phyloP scores from a whole-genome alignment of 176 grass and related monocot species.

The Carex cristatella region DNA sequence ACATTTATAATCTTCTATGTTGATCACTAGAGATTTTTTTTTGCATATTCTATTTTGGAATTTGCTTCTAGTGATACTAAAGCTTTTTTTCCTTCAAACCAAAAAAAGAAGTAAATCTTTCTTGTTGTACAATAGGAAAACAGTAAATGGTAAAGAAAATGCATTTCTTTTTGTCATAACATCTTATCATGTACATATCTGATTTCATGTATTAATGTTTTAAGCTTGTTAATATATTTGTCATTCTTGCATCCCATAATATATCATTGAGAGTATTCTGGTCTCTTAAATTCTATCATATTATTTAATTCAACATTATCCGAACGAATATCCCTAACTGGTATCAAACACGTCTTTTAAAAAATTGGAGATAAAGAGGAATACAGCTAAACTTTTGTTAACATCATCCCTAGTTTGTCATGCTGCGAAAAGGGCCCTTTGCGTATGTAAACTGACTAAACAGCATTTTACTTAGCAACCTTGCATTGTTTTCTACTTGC shows the following conservation, averaged over 20 bases:
- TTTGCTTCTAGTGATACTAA: not conserved
- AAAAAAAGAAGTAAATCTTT: not conserved
- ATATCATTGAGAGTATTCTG: not conserved
- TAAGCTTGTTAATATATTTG: not conserved
- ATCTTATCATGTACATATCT: conserved; percentile 1
- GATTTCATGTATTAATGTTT: not conserved
- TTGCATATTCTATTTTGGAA: not conserved
- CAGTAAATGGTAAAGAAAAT: not conserved
- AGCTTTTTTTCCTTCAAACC: not conserved
- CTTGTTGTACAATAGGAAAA: not conserved
- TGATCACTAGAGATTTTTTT: not conserved
- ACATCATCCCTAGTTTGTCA: not conserved
- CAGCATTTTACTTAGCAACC: not conserved
- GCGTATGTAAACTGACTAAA: not conserved
- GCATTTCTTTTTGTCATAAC: not conserved
- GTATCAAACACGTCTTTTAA: not conserved
- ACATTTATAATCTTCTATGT: not conserved
- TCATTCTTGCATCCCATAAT: not conserved
- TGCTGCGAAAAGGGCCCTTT: not conserved
- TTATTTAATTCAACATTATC: not conserved
- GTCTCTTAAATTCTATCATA: not conserved
- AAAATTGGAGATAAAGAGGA: not conserved
- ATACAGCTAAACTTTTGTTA: not conserved
- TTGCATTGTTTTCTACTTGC: conserved; percentile 19
- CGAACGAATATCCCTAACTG: not conserved